These are phyloP conservation scores for Prunus mongolica DNA, from an alignment of 306 rosid genomes.

Conservation along the genomic window DNA sequence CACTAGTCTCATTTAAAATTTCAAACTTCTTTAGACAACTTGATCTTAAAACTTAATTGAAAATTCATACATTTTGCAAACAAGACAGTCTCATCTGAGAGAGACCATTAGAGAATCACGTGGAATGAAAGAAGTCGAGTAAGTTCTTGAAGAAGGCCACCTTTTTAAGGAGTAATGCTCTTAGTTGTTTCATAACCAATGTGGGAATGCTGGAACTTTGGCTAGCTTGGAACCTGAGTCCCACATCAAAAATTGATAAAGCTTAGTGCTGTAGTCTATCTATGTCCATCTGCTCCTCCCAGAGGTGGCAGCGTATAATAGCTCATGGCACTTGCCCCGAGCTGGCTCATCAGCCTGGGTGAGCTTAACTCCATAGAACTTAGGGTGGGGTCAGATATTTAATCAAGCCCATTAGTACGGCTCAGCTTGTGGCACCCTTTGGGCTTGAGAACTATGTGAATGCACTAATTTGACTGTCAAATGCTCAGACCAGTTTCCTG, in stretches of 20 bases:
- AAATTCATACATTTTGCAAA: neutral
- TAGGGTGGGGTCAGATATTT: neutral
- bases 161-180: neutral
- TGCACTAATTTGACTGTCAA: neutral
- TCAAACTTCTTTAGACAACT: neutral
- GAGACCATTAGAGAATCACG: neutral
- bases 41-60: neutral
- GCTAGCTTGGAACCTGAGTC: neutral
- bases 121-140: neutral
- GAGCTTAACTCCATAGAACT: neutral
- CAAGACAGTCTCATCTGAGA: neutral
- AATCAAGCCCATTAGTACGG: neutral
- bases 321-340: neutral
- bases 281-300: neutral
- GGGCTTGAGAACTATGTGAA: neutral
- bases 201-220: neutral
- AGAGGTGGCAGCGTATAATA: neutral
- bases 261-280: too few species aligned
- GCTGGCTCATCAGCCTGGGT: neutral
- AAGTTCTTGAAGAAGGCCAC: neutral
- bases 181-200: neutral
- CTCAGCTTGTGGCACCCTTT: neutral
- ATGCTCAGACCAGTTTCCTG: neutral
- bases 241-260: too few species aligned
- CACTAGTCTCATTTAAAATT: neutral